A percentile compares a stretch with the other conserved stretches of the same genome.
Conservation (phyloP, 1,139 yeast species). For the Komagataea norvegica region DNA sequence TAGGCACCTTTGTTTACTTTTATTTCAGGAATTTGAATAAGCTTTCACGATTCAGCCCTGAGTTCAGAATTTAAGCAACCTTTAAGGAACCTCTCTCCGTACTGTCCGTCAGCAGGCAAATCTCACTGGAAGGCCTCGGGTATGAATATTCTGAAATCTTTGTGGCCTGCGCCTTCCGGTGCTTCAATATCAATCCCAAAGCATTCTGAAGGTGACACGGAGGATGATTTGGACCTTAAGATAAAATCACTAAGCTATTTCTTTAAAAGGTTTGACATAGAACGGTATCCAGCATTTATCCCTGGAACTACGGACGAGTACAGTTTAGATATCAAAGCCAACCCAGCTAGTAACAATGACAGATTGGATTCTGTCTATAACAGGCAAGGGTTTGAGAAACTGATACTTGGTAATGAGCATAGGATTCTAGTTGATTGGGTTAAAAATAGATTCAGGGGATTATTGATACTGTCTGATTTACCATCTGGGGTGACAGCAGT, state of each 20-base stretch:
- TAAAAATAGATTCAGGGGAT: slow-evolving; percentile 59
- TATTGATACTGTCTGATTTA: slow-evolving; percentile 46
- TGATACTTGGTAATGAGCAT: slow-evolving; percentile 48
- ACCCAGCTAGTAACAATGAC: slow-evolving; percentile 12
- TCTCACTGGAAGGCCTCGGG: background rate
- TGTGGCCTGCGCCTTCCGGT: slow-evolving; percentile 25
- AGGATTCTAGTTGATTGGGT: slow-evolving; percentile 59
- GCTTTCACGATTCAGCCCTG: too few species aligned
- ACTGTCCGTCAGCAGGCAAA: too few species aligned
- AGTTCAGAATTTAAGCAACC: too few species aligned
- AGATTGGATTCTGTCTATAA: slow-evolving; percentile 53
- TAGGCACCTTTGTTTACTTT: too few species aligned
- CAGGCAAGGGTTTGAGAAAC: slow-evolving; percentile 38
- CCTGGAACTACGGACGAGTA: slow-evolving; percentile 21
- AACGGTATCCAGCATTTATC: slow-evolving; percentile 40
- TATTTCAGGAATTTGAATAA: too few species aligned
- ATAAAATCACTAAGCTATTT: slow-evolving; percentile 52
- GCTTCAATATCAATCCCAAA: slow-evolving; percentile 37
- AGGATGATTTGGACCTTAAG: slow-evolving; percentile 56
- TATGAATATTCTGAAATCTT: slow-evolving; percentile 21
- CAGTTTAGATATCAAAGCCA: slow-evolving; percentile 6
- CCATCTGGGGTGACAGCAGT: slow-evolving; percentile 33
- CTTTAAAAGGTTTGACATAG: slow-evolving; percentile 49
- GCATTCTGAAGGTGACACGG: slow-evolving; percentile 42
- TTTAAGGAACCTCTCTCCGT: too few species aligned